These are phyloP conservation scores for Aquilaria agallochum DNA, from an alignment of 441 rosid species.

Conservation along the genomic window DNA sequence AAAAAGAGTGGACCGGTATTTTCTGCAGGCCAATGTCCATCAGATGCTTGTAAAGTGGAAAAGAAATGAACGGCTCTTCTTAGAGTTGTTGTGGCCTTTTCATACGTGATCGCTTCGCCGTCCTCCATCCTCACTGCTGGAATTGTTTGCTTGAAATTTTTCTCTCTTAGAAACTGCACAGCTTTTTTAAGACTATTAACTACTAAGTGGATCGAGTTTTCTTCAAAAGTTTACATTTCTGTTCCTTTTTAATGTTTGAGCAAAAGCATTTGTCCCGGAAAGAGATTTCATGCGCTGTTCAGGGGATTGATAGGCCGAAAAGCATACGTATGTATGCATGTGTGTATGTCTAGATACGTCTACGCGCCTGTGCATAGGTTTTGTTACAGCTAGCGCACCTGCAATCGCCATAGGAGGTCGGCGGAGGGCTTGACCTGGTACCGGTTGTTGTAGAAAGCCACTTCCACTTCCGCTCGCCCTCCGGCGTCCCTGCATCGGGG, in stretches of 20 bases:
- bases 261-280: too few species aligned
- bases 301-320: too few species aligned
- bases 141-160: constrained; percentile 12
- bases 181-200: too few species aligned
- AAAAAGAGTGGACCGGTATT: constrained; percentile 14
- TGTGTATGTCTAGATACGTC: too few species aligned
- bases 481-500: constrained; percentile 37
- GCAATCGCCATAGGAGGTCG: constrained; percentile 61
- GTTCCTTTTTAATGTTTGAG: too few species aligned
- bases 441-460: constrained; percentile 40
- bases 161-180: constrained; percentile 15
- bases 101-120: not conserved
- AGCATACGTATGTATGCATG: too few species aligned
- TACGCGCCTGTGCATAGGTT: too few species aligned
- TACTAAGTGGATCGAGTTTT: too few species aligned
- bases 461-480: constrained; percentile 42
- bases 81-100: constrained; percentile 8
- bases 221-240: too few species aligned
- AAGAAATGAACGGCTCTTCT: constrained; percentile 11
- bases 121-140: not conserved
- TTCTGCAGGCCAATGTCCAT: constrained; percentile 20
- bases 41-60: constrained; percentile 14
- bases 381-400: constrained; percentile 23
- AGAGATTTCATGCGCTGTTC: too few species aligned
- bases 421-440: constrained; percentile 40